phyloP scores from a whole-genome alignment of 1,139 yeast genomes.

The Yamadazyma conglobata region DNA sequence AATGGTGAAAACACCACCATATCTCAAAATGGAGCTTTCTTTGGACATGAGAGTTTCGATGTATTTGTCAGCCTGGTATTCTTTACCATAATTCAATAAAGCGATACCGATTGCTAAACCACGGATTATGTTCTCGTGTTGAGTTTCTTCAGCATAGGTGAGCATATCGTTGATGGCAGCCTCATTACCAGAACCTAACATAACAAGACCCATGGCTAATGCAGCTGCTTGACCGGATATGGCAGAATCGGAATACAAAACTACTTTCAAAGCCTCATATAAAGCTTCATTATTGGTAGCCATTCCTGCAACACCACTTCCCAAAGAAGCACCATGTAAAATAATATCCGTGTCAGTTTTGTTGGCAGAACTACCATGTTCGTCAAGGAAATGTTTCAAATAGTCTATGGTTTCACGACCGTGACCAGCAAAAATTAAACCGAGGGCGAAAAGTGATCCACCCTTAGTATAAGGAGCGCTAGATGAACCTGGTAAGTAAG shows the following conservation, averaged over 20 bases:
- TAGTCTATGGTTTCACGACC: slow-evolving; percentile 86
- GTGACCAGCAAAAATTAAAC: slow-evolving; percentile 93
- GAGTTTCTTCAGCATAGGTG: slow-evolving; percentile 90
- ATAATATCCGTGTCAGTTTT: slow-evolving; percentile 79
- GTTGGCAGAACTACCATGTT: slow-evolving; percentile 63
- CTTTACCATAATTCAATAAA: slow-evolving; percentile 79
- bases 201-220: slow-evolving; percentile 90
- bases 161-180: slow-evolving; percentile 78
- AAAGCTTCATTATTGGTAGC: slow-evolving; percentile 73
- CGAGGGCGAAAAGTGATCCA: slow-evolving; percentile 91
- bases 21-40: slow-evolving; percentile 83
- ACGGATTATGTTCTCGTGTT: slow-evolving; percentile 92
- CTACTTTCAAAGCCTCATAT: slow-evolving; percentile 81
- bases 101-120: slow-evolving; percentile 91
- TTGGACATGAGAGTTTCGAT: slow-evolving; percentile 67
- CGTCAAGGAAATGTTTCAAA: slow-evolving; percentile 70
- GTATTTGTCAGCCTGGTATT: slow-evolving; percentile 72
- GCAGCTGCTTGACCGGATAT: slow-evolving; percentile 97
- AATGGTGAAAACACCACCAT: slow-evolving; percentile 92
- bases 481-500: slow-evolving; percentile 84
- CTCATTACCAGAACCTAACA: slow-evolving; percentile 89
- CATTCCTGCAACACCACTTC: slow-evolving; percentile 97
- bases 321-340: slow-evolving; percentile 94
- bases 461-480: slow-evolving; percentile 89
- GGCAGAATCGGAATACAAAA: slow-evolving; percentile 87